Evolutionary conservation across 2,329 filamentous ascomycete genomes (phyloP), one percentile per base, ranked within the genome.

Genomic region (Neonectria neomacrospora): DNA sequence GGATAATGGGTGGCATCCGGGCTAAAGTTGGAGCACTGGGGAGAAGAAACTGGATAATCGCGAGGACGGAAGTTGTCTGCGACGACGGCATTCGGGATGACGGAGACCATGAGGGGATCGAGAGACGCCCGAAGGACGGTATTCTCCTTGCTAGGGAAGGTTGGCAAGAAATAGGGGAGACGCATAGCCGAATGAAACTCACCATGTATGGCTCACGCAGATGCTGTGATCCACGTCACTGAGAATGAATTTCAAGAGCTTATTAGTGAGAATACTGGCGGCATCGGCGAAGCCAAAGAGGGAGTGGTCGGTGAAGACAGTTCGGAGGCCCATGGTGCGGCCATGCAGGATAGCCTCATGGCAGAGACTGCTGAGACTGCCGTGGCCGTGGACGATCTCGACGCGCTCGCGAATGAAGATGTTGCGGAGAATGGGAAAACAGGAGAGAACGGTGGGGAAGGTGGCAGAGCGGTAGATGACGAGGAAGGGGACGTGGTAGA

Each of bases 191-290:
- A 9, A 9, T 16, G 7, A 47, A 23, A 68, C 85, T 67, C 81
- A 96, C 94, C 95, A 97, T 41, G 96, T 99, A 82, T 99, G 94
- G 79, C 94, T 97, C 73, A 99, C 96, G 74, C 96, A 99, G 50
- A 99, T 97, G 65, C 96, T 94, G 84, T 99, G 96, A 75, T 98
- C 96, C 14, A 99, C 94, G 76, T 99, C 96, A 77, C 95, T 98
- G 67, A 99, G 78, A 0, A 89, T 95, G 75, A 99, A 99, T 77
- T 99, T 99, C 59, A 99, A 85, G 41, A 99, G 83, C 81, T 99
- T 99, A 77, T 99, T 99, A 32, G 95, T 96, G 63, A 99, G 83
- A 67, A 99, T 99, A 69, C 95, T 98, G 1, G 89, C 93, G 1
- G 96, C 94, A 79, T 99, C 96, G 48, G 95, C 96, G 74, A 99